phyloP scores from a whole-genome alignment of 495 filamentous ascomycete species.

The Annulohypoxylon moriforme region DNA sequence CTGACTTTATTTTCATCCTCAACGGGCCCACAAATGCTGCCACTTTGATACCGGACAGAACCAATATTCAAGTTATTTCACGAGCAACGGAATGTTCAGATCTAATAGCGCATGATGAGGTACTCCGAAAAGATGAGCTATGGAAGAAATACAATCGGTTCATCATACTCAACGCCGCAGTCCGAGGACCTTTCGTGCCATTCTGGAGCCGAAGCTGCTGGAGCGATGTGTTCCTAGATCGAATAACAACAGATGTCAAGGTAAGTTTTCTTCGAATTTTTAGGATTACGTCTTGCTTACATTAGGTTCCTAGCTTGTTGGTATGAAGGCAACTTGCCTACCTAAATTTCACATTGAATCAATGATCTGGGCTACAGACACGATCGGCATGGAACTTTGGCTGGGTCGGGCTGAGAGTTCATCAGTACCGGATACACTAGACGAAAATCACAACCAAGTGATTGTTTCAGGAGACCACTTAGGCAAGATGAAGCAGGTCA shows the following conservation, averaged over 20 bases:
- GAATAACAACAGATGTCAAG: conserved; percentile 49
- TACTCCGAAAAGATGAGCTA: conserved; percentile 41
- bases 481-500: conserved; percentile 22
- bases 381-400: conserved; percentile 45
- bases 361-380: conserved; percentile 54
- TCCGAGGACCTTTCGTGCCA: conserved; percentile 53
- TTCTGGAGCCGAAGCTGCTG: conserved; percentile 47
- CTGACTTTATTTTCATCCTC: conserved; percentile 55
- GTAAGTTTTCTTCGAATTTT: conserved; percentile 2
- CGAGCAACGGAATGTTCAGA: conserved; percentile 47
- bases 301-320: conserved; percentile 40
- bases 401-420: conserved; percentile 33
- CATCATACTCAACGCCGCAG: conserved; percentile 48
- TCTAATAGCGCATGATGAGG: conserved; percentile 45
- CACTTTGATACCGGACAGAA: conserved; percentile 34
- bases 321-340: conserved; percentile 48
- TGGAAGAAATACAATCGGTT: conserved; percentile 50
- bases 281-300: background rate
- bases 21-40: conserved; percentile 45
- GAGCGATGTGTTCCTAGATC: conserved; percentile 47
- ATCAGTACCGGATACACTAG: conserved; percentile 13
- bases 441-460: conserved; percentile 3
- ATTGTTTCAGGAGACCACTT: conserved; percentile 43
- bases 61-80: conserved; percentile 46
- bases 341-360: conserved; percentile 49